A percentile compares a stretch with the other conserved stretches of the same genome.
phyloP scores from a whole-genome alignment of 331 rosid genomes.

The Pyracantha coccinea region DNA sequence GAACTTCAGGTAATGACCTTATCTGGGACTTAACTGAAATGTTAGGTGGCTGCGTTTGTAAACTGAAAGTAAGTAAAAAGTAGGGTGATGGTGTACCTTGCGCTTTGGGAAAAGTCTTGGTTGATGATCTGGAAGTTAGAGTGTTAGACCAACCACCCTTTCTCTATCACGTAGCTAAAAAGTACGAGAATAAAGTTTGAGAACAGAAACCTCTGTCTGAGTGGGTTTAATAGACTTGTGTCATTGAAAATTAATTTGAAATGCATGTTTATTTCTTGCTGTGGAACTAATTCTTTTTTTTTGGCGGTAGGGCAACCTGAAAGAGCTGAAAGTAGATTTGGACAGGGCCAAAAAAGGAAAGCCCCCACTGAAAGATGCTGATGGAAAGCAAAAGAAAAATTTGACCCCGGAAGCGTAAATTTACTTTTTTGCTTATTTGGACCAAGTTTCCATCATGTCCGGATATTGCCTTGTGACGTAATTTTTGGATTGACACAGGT shows the following conservation, averaged over 20 bases:
- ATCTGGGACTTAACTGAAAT: neutral
- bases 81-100: neutral
- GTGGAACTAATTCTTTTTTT: neutral
- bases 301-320: constrained; percentile 49
- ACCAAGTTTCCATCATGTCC: neutral
- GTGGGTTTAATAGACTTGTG: neutral
- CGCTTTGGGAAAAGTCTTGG: neutral
- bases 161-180: neutral
- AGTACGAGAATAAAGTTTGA: neutral
- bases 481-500: constrained; percentile 34
- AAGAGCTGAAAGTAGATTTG: constrained; percentile 72
- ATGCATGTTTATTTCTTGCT: neutral
- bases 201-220: neutral
- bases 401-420: constrained; percentile 71
- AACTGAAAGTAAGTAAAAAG: neutral
- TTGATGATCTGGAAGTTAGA: neutral
- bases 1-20: constrained; percentile 65
- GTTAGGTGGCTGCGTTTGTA: neutral
- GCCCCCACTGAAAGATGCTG: constrained; percentile 68
- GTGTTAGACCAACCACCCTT: neutral
- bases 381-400: constrained; percentile 71
- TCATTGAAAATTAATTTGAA: neutral
- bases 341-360: constrained; percentile 85
- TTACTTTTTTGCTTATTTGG: constrained; percentile 6
- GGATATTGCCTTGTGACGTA: constrained; percentile 15